Percentiles rank a stretch among this genome's conserved stretches.
Evolutionary conservation across 176 grass and related monocot genomes (phyloP).

Genomic region (Ensete glaucum): DNA sequence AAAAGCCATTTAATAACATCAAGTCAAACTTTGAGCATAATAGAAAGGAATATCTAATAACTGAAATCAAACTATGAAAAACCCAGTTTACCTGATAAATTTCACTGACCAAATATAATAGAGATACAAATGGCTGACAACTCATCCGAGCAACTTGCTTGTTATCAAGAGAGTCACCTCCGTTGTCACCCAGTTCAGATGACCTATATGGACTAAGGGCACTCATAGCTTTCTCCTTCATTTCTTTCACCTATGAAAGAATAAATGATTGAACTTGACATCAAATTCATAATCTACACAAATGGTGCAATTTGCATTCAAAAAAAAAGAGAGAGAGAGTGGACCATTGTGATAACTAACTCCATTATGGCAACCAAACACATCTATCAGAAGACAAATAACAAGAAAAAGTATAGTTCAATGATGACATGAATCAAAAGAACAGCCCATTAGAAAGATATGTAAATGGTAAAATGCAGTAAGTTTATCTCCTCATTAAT

Average conservation of each 20-base stretch:
- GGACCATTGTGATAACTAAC: background rate
- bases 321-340: background rate
- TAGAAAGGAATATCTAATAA: background rate
- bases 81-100: conserved; percentile 65
- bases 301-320: background rate
- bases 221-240: conserved; percentile 90
- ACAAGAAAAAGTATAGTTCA: background rate
- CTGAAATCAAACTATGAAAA: background rate
- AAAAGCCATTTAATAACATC: background rate
- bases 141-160: conserved; percentile 32
- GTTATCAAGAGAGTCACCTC: conserved; percentile 37
- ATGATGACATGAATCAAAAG: too few species aligned
- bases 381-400: background rate
- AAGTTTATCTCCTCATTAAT: too few species aligned
- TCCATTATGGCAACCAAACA: background rate
- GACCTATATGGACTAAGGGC: conserved; percentile 51
- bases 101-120: conserved; percentile 78
- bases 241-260: conserved; percentile 80
- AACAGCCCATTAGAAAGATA: too few species aligned
- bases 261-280: background rate
- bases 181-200: conserved; percentile 23
- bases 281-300: background rate
- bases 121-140: conserved; percentile 64
- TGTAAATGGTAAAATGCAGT: too few species aligned
- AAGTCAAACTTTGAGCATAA: background rate